Evolutionary conservation across 2,329 filamentous ascomycete genomes (phyloP).

Genomic region (Amauroascus niger): DNA sequence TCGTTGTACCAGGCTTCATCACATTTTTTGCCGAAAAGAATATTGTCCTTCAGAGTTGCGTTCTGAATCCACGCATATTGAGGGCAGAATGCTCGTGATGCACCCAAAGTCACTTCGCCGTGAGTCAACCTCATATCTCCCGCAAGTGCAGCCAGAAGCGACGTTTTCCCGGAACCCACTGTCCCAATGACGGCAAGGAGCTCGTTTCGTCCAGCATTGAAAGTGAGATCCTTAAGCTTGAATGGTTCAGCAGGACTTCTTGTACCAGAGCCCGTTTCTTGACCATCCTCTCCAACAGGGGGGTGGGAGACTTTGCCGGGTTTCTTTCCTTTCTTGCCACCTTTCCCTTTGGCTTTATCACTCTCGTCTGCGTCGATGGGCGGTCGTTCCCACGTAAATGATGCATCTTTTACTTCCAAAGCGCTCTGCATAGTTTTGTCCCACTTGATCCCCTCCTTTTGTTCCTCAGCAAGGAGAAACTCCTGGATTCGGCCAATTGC

Average conservation of each 20-base stretch:
- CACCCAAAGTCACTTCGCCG: slow-evolving; percentile 65
- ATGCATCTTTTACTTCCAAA: slow-evolving; percentile 60
- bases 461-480: slow-evolving; percentile 78
- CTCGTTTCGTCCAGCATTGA: slow-evolving; percentile 32
- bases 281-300: slow-evolving; percentile 21
- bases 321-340: slow-evolving; percentile 18
- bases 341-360: slow-evolving; percentile 15
- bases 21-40: slow-evolving; percentile 74
- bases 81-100: slow-evolving; percentile 78
- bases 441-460: slow-evolving; percentile 58
- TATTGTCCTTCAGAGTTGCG: slow-evolving; percentile 74
- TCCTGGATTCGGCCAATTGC: slow-evolving; percentile 79
- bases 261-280: slow-evolving; percentile 20
- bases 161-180: slow-evolving; percentile 79
- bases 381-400: slow-evolving; percentile 74
- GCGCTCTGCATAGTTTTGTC: slow-evolving; percentile 45
- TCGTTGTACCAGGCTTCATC: slow-evolving; percentile 69
- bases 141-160: slow-evolving; percentile 75
- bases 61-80: slow-evolving; percentile 99
- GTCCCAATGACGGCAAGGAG: slow-evolving; percentile 33
- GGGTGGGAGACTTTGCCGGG: neutral
- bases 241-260: slow-evolving; percentile 30
- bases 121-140: slow-evolving; percentile 84
- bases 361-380: slow-evolving; percentile 20
- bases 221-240: slow-evolving; percentile 31